Base-by-base conservation (phyloP, 1,139 yeast genomes). In the Pichia terricola region DNA sequence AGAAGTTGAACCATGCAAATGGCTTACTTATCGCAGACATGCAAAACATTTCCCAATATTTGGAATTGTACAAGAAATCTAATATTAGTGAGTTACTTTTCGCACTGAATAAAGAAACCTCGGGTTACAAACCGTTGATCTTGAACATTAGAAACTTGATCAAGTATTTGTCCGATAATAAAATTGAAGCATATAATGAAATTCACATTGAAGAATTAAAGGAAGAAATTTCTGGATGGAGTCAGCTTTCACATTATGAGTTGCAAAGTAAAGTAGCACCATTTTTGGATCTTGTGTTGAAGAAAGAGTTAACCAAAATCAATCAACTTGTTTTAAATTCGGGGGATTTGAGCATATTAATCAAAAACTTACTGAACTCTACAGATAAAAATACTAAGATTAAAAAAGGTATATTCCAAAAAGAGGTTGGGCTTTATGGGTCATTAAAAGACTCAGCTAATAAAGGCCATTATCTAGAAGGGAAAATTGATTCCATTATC, bases 201-300 rank as follows among this genome's bases (percentile, higher is more conserved):
- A 32, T 43, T 61, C 43, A 8, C 40, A 30, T 43, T 11, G 38
- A 40, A 27, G n/a, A 31, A 28, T 40, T 61, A n/a, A 49, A 45
- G 35, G 40, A 42, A 3, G 53, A 59, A 40, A 54, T 62, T 5
- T 50, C 46, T 11, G 49, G 48, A 10, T 61, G 65, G 65, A 49
- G 62, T 1, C 64, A 60, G 46, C 37, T 41, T 5, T 55, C 64
- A 1, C 66, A 62, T 50, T 52, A 55, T 40, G 64, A 60, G 42
- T 46, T 62, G 34, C 66, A 62, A 43, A 50, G 61, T 2, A 52
- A 52, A 27, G 54, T 61, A 8, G 46, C 50, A 1, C 64, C 64
- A 11, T 60, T 55, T 39, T 43, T 59, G 34, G 54, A 59, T 4
- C 45, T 53, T 26, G 47, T 50, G 2, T 42, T 60, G 5, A 42